Percentiles rank a stretch among this genome's conserved stretches.
phyloP scores from a whole-genome alignment of 2,329 filamentous ascomycete species.

The Exserohilum rostratum region DNA sequence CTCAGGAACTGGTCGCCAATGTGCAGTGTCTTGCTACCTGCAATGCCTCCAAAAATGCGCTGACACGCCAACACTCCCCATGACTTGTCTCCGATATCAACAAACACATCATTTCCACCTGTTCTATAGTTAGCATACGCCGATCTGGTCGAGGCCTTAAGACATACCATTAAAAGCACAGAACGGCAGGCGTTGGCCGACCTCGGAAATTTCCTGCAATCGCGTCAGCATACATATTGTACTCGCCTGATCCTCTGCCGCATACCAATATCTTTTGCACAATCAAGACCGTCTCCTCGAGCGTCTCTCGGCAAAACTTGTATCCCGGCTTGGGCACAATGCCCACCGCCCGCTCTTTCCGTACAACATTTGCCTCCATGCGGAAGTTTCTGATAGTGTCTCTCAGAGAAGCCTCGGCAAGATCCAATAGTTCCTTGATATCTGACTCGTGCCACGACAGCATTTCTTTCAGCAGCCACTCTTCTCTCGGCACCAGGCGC shows the following conservation, averaged over 20 bases:
- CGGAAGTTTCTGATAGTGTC: slow-evolving; percentile 82
- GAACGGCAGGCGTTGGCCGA: slow-evolving; percentile 76
- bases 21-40: slow-evolving; percentile 81
- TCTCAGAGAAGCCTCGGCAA: slow-evolving; percentile 81
- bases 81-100: slow-evolving; percentile 97
- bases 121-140: slow-evolving; percentile 26
- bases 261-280: slow-evolving; percentile 80
- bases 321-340: slow-evolving; percentile 63
- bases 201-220: slow-evolving; percentile 70
- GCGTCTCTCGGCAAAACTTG: slow-evolving; percentile 81
- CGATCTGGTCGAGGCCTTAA: too few relatives aligned
- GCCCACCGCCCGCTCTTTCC: slow-evolving; percentile 76
- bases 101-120: slow-evolving; percentile 94
- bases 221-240: slow-evolving; percentile 14
- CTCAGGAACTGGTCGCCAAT: slow-evolving; percentile 96
- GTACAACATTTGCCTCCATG: slow-evolving; percentile 78
- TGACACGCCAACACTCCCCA: slow-evolving; percentile 95
- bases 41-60: slow-evolving; percentile 80
- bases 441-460: slow-evolving; percentile 75
- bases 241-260: not conserved
- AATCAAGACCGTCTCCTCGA: slow-evolving; percentile 95
- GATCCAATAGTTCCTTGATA: slow-evolving; percentile 81
- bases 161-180: slow-evolving; percentile 87
- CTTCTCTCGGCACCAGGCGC: slow-evolving; percentile 64
- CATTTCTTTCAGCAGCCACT: slow-evolving; percentile 83